phyloP scores from a whole-genome alignment of 2,329 filamentous ascomycete species.

The Gnomoniopsis smithogilvyi region DNA sequence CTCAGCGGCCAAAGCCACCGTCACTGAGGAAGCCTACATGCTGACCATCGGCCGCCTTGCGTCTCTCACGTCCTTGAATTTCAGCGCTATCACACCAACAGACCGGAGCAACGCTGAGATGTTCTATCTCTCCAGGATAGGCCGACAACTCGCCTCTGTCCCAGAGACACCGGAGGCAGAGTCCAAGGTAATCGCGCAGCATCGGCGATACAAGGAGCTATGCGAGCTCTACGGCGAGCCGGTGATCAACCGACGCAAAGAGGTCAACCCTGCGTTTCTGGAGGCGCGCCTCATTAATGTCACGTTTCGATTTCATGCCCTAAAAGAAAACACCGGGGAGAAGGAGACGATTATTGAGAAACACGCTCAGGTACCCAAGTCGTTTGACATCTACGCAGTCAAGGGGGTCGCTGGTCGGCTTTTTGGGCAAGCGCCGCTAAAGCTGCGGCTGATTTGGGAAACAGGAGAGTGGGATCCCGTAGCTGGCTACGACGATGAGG shows the following conservation, averaged over 20 bases:
- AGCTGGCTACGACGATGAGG: conserved; percentile 57
- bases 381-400: conserved; percentile 76
- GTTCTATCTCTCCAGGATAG: conserved; percentile 87
- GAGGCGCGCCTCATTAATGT: conserved; percentile 74
- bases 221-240: conserved; percentile 76
- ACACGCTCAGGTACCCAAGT: conserved; percentile 62
- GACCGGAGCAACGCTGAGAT: conserved; percentile 87
- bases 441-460: conserved; percentile 74
- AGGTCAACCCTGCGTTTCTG: conserved; percentile 73
- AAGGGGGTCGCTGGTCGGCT: conserved; percentile 72
- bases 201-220: conserved; percentile 71
- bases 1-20: conserved; percentile 39
- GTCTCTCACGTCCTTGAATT: conserved; percentile 67
- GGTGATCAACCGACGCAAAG: conserved; percentile 51
- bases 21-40: conserved; percentile 83
- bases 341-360: conserved; percentile 23
- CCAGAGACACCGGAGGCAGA: conserved; percentile 47
- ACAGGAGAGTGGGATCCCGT: conserved; percentile 89
- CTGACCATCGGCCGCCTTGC: conserved; percentile 75
- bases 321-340: neutral
- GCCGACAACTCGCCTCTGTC: conserved; percentile 65
- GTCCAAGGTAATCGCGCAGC: conserved; percentile 53
- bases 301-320: conserved; percentile 19
- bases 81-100: conserved; percentile 64
- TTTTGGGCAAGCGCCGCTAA: conserved; percentile 63